Conservation (phyloP, 345 rosid species). For the Raphanus sativus region DNA sequence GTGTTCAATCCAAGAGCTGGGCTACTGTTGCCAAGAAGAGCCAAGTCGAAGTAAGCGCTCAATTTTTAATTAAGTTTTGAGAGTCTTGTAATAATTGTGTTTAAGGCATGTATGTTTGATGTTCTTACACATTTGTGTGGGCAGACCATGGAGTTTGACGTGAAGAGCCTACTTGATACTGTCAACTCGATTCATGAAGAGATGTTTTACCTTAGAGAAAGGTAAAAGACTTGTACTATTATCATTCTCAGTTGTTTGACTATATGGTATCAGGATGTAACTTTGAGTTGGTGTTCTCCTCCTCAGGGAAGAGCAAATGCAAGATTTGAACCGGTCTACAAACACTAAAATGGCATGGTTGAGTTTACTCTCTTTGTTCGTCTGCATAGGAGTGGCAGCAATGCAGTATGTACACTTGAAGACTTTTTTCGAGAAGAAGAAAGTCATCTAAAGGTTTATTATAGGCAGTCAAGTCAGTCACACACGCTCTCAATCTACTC, state of each 20-base stretch:
- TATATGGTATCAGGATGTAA: background rate
- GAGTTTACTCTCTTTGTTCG: slow-evolving; percentile 65
- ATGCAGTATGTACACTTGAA: slow-evolving; percentile 88
- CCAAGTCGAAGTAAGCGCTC: background rate
- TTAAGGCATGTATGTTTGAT: background rate
- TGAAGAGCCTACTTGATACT: slow-evolving; percentile 38
- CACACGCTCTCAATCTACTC: background rate
- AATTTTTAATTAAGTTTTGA: too few relatives aligned
- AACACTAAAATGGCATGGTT: slow-evolving; percentile 80
- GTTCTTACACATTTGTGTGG: slow-evolving; percentile 10
- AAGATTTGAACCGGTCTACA: slow-evolving; percentile 68
- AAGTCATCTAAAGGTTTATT: slow-evolving; percentile 57
- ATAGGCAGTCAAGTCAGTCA: background rate
- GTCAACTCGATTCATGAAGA: slow-evolving; percentile 39
- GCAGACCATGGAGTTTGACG: slow-evolving; percentile 37
- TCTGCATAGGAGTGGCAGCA: slow-evolving; percentile 83
- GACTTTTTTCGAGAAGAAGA: slow-evolving; percentile 93
- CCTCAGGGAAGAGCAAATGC: slow-evolving; percentile 96
- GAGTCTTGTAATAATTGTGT: background rate
- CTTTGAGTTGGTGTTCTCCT: slow-evolving; percentile 5
- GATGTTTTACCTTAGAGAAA: slow-evolving; percentile 44
- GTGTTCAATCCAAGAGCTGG: slow-evolving; percentile 39
- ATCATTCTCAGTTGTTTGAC: too few relatives aligned
- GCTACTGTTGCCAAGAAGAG: background rate
- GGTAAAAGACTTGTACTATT: slow-evolving; percentile 12